Conservation (phyloP, 805 yeast species). For the Candida succiphila region DNA sequence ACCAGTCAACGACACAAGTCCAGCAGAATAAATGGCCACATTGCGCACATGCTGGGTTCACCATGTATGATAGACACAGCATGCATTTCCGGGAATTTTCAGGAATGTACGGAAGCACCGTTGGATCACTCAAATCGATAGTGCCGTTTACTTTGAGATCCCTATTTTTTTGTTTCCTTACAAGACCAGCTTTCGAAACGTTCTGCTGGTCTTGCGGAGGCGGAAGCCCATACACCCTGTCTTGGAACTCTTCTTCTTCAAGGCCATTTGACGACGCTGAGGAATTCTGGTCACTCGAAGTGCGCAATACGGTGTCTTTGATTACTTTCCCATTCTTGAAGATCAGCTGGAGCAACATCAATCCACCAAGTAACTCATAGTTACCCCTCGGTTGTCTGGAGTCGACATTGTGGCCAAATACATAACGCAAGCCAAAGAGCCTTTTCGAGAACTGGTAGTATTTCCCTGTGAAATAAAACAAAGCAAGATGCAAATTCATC, state of each 20-base stretch:
- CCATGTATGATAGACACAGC: slow-evolving; percentile 74
- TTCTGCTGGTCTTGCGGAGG: not conserved
- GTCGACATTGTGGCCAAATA: slow-evolving; percentile 52
- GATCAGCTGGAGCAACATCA: slow-evolving; percentile 43
- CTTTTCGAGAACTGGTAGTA: slow-evolving; percentile 76
- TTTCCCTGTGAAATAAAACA: slow-evolving; percentile 75
- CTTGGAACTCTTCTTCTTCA: slow-evolving; percentile 3
- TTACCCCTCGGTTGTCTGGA: slow-evolving; percentile 37
- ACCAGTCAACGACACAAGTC: slow-evolving; percentile 86
- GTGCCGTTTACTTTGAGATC: slow-evolving; percentile 7
- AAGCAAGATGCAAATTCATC: slow-evolving; percentile 63
- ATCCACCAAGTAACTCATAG: slow-evolving; percentile 66
- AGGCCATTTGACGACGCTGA: not conserved
- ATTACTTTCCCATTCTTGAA: slow-evolving; percentile 32
- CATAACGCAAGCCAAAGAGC: slow-evolving; percentile 72
- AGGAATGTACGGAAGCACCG: slow-evolving; percentile 56
- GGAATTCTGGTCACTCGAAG: slow-evolving; percentile 2
- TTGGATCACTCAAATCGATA: slow-evolving; percentile 48
- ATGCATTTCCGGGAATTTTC: slow-evolving; percentile 67
- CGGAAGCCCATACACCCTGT: slow-evolving; percentile 1
- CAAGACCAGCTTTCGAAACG: not conserved
- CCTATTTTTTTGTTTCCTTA: not conserved
- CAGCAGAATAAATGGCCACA: slow-evolving; percentile 96
- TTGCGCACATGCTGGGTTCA: slow-evolving; percentile 71
- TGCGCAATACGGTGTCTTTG: slow-evolving; percentile 5